Evolutionary conservation across 306 rosid genomes (phyloP).

Genomic region (Begonia fuchsioides): DNA sequence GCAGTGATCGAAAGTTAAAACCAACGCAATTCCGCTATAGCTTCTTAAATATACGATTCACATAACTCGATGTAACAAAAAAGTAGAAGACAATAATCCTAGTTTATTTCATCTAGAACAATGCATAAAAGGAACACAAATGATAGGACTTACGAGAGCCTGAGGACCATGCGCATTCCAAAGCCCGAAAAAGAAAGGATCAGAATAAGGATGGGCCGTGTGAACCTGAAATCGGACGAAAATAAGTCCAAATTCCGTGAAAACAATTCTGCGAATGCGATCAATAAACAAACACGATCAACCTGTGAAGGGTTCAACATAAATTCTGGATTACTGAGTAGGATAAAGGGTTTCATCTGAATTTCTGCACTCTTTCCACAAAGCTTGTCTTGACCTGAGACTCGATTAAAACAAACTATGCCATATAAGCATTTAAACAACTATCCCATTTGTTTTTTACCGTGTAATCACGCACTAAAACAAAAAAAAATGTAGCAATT

Average conservation of each 20-base stretch:
- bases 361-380: constrained; percentile 22
- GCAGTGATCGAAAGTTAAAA: background rate
- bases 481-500: too few species aligned
- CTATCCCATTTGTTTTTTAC: too few species aligned
- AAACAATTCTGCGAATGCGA: constrained; percentile 28
- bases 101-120: too few species aligned
- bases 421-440: constrained; percentile 3
- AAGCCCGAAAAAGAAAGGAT: constrained; percentile 40
- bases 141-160: constrained; percentile 36
- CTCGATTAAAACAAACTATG: constrained; percentile 4
- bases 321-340: constrained; percentile 28
- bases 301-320: constrained; percentile 25
- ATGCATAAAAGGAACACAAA: background rate
- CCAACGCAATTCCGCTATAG: too few species aligned
- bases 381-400: constrained; percentile 27
- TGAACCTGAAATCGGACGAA: constrained; percentile 30
- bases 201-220: constrained; percentile 34
- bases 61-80: too few species aligned
- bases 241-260: constrained; percentile 8
- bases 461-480: too few species aligned
- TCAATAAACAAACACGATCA: constrained; percentile 32
- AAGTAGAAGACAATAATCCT: too few species aligned
- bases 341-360: constrained; percentile 29
- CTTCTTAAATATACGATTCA: too few species aligned
- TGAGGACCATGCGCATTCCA: constrained; percentile 39